Conservation (phyloP, 495 filamentous ascomycete species). For the Penicillium arizonense region DNA sequence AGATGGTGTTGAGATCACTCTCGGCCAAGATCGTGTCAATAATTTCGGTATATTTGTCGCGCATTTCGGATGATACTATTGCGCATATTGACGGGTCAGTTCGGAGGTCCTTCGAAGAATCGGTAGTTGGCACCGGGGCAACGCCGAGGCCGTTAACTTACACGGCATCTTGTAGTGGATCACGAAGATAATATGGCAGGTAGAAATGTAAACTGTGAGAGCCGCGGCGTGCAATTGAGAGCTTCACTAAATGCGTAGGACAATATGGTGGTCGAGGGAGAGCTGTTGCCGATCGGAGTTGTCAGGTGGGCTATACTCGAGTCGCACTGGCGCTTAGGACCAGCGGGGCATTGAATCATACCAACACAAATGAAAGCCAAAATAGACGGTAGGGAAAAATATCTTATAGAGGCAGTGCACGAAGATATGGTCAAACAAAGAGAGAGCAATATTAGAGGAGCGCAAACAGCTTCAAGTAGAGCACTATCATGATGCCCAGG, state of each 20-base stretch:
- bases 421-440: not conserved
- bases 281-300: constrained; percentile 6
- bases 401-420: not conserved
- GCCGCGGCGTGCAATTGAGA: constrained; percentile 2
- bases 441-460: not conserved
- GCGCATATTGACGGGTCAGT: constrained; percentile 12
- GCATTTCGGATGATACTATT: constrained; percentile 65
- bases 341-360: constrained; percentile 33
- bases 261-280: not conserved
- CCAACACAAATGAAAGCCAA: constrained; percentile 6
- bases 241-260: not conserved
- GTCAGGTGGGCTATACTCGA: constrained; percentile 26
- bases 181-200: not conserved
- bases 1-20: constrained; percentile 85
- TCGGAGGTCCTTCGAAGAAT: not conserved
- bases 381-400: not conserved
- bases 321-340: constrained; percentile 47
- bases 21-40: constrained; percentile 86
- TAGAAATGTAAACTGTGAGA: not conserved
- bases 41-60: constrained; percentile 71
- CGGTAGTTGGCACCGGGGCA: constrained; percentile 19
- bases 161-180: constrained; percentile 37
- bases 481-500: too few species aligned
- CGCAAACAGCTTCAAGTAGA: not conserved
- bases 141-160: constrained; percentile 30